Evolutionary conservation across 2,329 filamentous ascomycete species (phyloP).

Genomic region (Clonostachys chloroleuca): DNA sequence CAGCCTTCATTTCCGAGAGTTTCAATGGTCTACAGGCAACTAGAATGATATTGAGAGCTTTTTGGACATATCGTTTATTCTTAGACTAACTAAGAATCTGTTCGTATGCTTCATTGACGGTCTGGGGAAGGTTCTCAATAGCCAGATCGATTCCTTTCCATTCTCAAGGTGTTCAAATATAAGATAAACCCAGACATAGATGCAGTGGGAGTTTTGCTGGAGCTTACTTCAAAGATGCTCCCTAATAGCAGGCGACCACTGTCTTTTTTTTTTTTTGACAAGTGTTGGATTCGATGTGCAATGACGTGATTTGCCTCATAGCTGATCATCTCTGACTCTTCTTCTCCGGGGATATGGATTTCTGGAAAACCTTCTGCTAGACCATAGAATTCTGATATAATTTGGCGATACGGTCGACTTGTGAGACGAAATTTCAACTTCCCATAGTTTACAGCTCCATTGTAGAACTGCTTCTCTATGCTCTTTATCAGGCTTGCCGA

Average conservation of each 20-base stretch:
- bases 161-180: conserved; percentile 21
- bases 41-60: conserved; percentile 16
- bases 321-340: conserved; percentile 24
- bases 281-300: conserved; percentile 11
- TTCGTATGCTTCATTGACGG: conserved; percentile 20
- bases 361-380: conserved; percentile 13
- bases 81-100: conserved; percentile 15
- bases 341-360: conserved; percentile 27
- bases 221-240: conserved; percentile 10
- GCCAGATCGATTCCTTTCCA: conserved; percentile 8
- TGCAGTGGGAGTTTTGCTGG: conserved; percentile 16
- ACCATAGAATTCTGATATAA: conserved; percentile 14
- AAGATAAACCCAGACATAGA: conserved; percentile 30
- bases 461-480: conserved; percentile 2
- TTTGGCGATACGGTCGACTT: conserved; percentile 22
- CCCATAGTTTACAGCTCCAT: not conserved
- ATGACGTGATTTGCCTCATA: conserved; percentile 28
- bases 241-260: conserved; percentile 7
- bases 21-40: conserved; percentile 16
- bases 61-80: conserved; percentile 5
- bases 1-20: conserved; percentile 17
- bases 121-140: conserved; percentile 15
- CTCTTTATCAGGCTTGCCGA: conserved; percentile 10
- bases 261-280: conserved; percentile 8
- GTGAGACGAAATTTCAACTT: conserved; percentile 27